Conservation (phyloP, 108 stramenopile genomes). For the Fistulifera pelliculosa region DNA sequence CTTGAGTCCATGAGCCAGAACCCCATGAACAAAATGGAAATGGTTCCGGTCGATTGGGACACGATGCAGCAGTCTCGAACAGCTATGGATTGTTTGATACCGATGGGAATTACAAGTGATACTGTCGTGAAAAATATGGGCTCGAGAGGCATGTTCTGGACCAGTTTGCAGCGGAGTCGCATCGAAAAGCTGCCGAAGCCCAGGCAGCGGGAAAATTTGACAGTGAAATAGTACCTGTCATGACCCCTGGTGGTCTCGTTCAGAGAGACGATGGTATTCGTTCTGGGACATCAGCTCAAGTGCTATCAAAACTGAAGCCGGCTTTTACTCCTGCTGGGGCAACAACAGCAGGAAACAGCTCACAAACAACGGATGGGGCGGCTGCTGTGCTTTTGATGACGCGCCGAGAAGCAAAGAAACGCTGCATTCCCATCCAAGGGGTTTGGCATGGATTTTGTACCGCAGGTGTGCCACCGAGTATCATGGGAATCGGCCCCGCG, state of each 20-base stretch:
- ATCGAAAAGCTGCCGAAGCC: constrained; percentile 79
- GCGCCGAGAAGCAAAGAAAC: constrained; percentile 51
- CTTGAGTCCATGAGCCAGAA: constrained; percentile 86
- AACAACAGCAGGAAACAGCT: constrained; percentile 91
- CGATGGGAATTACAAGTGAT: constrained; percentile 96
- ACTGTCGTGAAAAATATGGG: constrained; percentile 75
- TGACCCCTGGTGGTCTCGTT: constrained; percentile 22
- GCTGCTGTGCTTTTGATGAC: constrained; percentile 90
- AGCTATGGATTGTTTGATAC: constrained; percentile 86
- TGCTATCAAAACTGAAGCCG: constrained; percentile 68
- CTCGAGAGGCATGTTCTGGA: constrained; percentile 72
- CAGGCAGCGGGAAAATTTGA: constrained; percentile 67
- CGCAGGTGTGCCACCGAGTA: constrained; percentile 80
- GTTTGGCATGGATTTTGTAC: constrained; percentile 77
- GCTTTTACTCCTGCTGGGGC: constrained; percentile 76
- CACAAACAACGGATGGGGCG: constrained; percentile 93
- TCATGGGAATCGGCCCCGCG: constrained; percentile 94
- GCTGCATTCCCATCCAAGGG: constrained; percentile 66
- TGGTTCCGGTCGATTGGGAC: constrained; percentile 70
- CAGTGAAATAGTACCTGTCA: constrained; percentile 83
- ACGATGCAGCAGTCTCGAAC: constrained; percentile 27
- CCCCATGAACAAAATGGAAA: constrained; percentile 49
- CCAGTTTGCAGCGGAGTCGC: constrained; percentile 77
- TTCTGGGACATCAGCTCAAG: constrained; percentile 58
- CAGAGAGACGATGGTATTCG: constrained; percentile 91